Conservation (phyloP, 805 yeast species). For the Lipomyces japonicus region DNA sequence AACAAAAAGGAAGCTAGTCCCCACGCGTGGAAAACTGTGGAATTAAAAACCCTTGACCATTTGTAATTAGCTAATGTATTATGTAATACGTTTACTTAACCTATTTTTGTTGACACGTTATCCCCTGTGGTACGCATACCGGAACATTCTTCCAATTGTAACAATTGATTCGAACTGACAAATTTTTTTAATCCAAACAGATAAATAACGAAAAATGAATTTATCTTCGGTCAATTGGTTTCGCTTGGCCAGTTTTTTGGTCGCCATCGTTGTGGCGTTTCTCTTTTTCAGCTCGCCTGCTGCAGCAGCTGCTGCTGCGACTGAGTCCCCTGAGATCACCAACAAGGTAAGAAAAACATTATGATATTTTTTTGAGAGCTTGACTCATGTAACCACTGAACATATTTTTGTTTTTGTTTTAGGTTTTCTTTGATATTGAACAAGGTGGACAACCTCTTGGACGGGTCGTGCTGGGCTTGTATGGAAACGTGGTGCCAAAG, state of each 20-base stretch:
- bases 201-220: background rate
- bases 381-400: too few species aligned
- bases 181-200: too few species aligned
- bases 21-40: too few species aligned
- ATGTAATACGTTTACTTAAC: too few species aligned
- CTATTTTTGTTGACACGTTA: too few species aligned
- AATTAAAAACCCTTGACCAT: too few species aligned
- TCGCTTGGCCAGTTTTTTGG: conserved; percentile 2
- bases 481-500: conserved; percentile 80
- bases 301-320: conserved; percentile 14
- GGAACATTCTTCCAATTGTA: too few species aligned
- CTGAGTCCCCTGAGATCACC: conserved; percentile 29
- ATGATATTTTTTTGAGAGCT: too few species aligned
- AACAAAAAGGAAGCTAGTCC: conserved; percentile 43
- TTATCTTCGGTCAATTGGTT: background rate
- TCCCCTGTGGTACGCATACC: too few species aligned
- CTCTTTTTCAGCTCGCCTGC: conserved; percentile 18
- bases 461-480: conserved; percentile 79
- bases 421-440: conserved; percentile 79
- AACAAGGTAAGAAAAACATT: conserved; percentile 35
- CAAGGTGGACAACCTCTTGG: conserved; percentile 79
- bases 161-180: too few species aligned
- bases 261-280: conserved; percentile 17
- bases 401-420: background rate
- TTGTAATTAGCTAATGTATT: too few species aligned